Evolutionary conservation across 108 stramenopile species (phyloP).

Genomic region (Mediolabrus comicus): DNA sequence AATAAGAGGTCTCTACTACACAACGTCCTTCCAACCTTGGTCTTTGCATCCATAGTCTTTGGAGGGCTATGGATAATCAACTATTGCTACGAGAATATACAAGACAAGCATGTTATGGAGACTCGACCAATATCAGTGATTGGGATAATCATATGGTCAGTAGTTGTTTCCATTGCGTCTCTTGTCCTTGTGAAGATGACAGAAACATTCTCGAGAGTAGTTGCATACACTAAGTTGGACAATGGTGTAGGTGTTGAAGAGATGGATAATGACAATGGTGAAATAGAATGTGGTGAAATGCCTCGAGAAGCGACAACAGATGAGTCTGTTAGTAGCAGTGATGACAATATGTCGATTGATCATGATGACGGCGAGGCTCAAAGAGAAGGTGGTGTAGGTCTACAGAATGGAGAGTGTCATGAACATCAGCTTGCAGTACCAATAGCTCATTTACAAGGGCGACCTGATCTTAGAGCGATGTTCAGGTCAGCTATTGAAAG

Average conservation of each 20-base stretch:
- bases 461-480: constrained; percentile 6
- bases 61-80: constrained; percentile 22
- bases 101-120: constrained; percentile 25
- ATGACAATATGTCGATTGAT: no score
- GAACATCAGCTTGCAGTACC: not conserved
- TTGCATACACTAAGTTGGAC: constrained; percentile 3
- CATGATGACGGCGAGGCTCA: not conserved
- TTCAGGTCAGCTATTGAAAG: not conserved
- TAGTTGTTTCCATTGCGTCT: constrained; percentile 3
- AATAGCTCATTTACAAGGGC: constrained; percentile 11
- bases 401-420: not conserved
- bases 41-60: constrained; percentile 19
- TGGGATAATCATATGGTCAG: constrained; percentile 9
- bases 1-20: constrained; percentile 1
- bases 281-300: constrained; percentile 4
- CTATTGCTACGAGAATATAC: constrained; percentile 38
- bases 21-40: not conserved
- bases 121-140: constrained; percentile 10
- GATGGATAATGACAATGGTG: not conserved
- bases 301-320: not conserved
- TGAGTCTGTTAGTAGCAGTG: no score
- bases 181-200: constrained; percentile 1
- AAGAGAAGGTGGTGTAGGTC: not conserved
- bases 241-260: not conserved
- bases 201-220: not conserved